Percentiles rank a stretch among this genome's conserved stretches.
Evolutionary conservation across 1,139 yeast species (phyloP).

Genomic region (Geotrichum aggregatum): DNA sequence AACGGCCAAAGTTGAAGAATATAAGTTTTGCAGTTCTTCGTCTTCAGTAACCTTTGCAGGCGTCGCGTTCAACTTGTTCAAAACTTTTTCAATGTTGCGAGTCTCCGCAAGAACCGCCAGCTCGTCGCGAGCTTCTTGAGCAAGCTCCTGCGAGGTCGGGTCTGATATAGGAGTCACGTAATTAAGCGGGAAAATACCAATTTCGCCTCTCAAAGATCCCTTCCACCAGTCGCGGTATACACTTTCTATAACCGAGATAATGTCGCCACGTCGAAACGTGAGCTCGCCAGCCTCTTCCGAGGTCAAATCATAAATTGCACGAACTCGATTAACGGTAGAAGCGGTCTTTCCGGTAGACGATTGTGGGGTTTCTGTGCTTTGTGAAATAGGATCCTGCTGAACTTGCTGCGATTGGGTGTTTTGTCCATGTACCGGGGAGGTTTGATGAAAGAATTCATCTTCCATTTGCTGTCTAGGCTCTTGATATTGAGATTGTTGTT

Average conservation of each 20-base stretch:
- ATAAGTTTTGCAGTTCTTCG: constrained; percentile 51
- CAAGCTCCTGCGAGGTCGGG: constrained; percentile 54
- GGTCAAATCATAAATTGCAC: constrained; percentile 77
- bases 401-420: constrained; percentile 19
- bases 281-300: constrained; percentile 51
- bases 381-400: constrained; percentile 14
- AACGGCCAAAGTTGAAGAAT: constrained; percentile 65
- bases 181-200: constrained; percentile 88
- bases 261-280: constrained; percentile 41
- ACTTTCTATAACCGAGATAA: constrained; percentile 77
- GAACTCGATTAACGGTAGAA: constrained; percentile 58
- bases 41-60: constrained; percentile 36
- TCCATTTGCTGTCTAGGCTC: constrained; percentile 16
- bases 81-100: constrained; percentile 58
- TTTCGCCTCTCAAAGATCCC: constrained; percentile 73
- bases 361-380: constrained; percentile 4
- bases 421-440: constrained; percentile 13
- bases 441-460: background rate
- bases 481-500: background rate
- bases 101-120: constrained; percentile 47
- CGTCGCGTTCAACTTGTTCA: constrained; percentile 47
- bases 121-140: constrained; percentile 44
- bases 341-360: constrained; percentile 32
- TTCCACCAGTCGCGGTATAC: constrained; percentile 96
- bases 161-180: constrained; percentile 79